Evolutionary conservation across 805 yeast genomes (phyloP).

Genomic region (Tetrapisispora fleetii): DNA sequence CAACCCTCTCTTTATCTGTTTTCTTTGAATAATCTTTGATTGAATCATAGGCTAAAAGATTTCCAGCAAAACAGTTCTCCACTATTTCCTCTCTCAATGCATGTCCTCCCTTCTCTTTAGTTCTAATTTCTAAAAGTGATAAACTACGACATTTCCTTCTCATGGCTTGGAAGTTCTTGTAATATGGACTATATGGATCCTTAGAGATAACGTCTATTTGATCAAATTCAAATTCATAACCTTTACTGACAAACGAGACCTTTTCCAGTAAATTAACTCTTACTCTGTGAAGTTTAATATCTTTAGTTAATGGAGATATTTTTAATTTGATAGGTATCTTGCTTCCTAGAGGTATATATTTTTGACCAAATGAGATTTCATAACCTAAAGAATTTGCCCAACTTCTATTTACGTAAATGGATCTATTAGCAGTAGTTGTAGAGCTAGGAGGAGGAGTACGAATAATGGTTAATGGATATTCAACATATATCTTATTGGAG

Average conservation of each 20-base stretch:
- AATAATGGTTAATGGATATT: slow-evolving; percentile 28
- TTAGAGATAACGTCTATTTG: slow-evolving; percentile 34
- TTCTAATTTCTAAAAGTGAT: slow-evolving; percentile 55
- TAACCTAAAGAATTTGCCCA: slow-evolving; percentile 70
- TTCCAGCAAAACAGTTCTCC: slow-evolving; percentile 47
- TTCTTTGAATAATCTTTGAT: not conserved
- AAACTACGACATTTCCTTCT: slow-evolving; percentile 42
- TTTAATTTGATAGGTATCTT: slow-evolving; percentile 53
- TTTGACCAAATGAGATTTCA: slow-evolving; percentile 61
- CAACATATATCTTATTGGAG: slow-evolving; percentile 18
- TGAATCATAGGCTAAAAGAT: slow-evolving; percentile 45
- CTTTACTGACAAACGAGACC: slow-evolving; percentile 52
- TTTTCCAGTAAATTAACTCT: slow-evolving; percentile 60
- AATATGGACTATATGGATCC: slow-evolving; percentile 30
- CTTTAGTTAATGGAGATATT: slow-evolving; percentile 56
- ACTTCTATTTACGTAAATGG: slow-evolving; percentile 63
- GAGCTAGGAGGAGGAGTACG: slow-evolving; percentile 36
- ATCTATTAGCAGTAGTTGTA: slow-evolving; percentile 45
- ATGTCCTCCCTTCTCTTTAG: slow-evolving; percentile 40
- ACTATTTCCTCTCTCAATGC: slow-evolving; percentile 52
- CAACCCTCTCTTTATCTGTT: slow-evolving; percentile 26
- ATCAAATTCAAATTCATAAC: slow-evolving; percentile 45
- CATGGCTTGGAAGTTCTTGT: slow-evolving; percentile 26
- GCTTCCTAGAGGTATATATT: slow-evolving; percentile 56
- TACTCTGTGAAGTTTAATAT: slow-evolving; percentile 52